Percentiles rank a stretch among this genome's conserved stretches.
These are phyloP conservation scores for Brettanomyces sp. DNA, from an alignment of 805 yeast genomes.

Conservation along the genomic window DNA sequence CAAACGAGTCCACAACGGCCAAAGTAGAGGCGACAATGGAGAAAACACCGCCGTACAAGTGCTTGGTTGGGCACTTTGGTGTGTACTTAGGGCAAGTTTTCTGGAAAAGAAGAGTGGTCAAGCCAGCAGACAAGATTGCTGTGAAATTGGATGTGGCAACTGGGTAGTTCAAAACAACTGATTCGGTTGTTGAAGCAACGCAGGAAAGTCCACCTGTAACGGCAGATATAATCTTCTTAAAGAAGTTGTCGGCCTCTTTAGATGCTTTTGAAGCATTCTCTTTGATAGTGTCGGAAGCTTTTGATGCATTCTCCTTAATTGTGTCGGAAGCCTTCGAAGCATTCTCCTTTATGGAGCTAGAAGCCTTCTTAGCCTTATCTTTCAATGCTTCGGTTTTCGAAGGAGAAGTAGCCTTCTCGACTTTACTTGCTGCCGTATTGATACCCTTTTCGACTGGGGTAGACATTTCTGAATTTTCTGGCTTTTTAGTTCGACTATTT, in stretches of 20 bases:
- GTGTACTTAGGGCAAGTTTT: conserved; percentile 1
- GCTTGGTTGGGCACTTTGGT: neutral
- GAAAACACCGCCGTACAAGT: neutral
- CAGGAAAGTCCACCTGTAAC: conserved; percentile 6
- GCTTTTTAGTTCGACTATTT: neutral
- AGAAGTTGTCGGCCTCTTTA: conserved; percentile 11
- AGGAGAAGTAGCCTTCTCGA: no score
- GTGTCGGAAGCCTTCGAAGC: neutral
- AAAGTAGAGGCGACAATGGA: neutral
- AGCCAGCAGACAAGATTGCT: conserved; percentile 3
- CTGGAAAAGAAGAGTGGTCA: neutral
- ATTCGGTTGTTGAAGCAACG: conserved; percentile 8
- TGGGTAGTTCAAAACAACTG: conserved; percentile 13
- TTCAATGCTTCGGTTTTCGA: no score
- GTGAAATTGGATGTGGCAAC: conserved; percentile 14
- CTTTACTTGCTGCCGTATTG: neutral
- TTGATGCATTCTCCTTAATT: neutral
- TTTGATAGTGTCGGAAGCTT: conserved; percentile 6
- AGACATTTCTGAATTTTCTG: neutral
- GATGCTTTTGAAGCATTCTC: conserved; percentile 8
- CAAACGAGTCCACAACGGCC: conserved; percentile 2
- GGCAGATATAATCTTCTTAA: conserved; percentile 8
- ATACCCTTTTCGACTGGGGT: neutral
- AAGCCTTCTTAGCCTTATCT: neutral
- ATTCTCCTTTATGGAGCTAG: conserved; percentile 1